Conservation (phyloP, 306 rosid species). For the Rosa chinensis region DNA sequence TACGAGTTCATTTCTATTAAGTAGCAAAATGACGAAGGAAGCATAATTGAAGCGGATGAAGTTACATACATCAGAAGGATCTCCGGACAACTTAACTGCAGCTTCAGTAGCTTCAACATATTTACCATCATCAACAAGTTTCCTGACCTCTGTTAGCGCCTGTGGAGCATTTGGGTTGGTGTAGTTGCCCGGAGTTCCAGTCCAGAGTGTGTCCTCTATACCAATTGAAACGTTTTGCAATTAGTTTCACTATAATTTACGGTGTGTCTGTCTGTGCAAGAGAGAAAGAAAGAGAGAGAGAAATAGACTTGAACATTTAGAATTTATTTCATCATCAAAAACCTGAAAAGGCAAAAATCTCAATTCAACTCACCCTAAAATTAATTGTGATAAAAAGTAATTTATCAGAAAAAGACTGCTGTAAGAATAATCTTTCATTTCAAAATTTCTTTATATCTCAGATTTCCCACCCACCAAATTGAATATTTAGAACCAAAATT, state of each 20-base stretch:
- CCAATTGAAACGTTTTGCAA: background rate
- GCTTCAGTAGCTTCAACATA: conserved; percentile 71
- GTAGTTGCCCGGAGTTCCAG: conserved; percentile 75
- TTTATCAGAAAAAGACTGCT: background rate
- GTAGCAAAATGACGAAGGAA: background rate
- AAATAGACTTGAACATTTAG: background rate
- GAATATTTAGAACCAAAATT: background rate
- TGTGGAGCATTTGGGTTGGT: conserved; percentile 69
- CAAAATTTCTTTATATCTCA: background rate
- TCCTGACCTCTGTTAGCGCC: conserved; percentile 66
- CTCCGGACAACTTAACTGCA: conserved; percentile 68
- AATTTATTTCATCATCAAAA: background rate
- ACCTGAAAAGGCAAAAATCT: background rate
- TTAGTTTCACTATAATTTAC: background rate
- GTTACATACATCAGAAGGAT: conserved; percentile 62
- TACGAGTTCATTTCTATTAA: background rate
- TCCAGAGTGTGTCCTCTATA: conserved; percentile 93
- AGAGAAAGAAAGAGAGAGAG: background rate
- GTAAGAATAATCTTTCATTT: background rate
- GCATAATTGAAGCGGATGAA: conserved; percentile 19
- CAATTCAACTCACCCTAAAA: background rate
- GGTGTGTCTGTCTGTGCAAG: background rate
- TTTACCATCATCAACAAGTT: conserved; percentile 68
- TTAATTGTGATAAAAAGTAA: too few relatives aligned
- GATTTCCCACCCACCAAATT: background rate